These are phyloP conservation scores for Botrytis galanthina DNA, from an alignment of 2,329 filamentous ascomycete species.

Conservation along the genomic window DNA sequence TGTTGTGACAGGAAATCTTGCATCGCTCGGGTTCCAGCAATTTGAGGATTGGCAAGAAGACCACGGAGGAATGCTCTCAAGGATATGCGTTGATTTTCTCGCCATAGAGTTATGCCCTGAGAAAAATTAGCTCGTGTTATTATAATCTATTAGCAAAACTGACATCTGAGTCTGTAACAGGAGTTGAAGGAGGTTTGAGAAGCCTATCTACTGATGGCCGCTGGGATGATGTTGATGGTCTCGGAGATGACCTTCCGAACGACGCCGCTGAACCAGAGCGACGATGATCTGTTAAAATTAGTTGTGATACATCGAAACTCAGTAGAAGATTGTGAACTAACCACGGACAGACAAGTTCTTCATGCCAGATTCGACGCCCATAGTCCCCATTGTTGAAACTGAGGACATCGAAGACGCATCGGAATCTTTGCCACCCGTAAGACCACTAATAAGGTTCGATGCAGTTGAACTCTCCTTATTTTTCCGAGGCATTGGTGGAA, in stretches of 20 bases:
- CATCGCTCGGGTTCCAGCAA: conserved; percentile 80
- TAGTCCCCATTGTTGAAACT: conserved; percentile 34
- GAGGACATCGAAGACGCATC: conserved; percentile 73
- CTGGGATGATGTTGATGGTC: conserved; percentile 13
- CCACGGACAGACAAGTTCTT: conserved; percentile 46
- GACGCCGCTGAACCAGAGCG: conserved; percentile 23
- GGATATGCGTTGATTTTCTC: conserved; percentile 89
- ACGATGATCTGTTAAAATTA: conserved; percentile 25
- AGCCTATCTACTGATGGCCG: conserved; percentile 20
- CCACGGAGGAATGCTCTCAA: conserved; percentile 87
- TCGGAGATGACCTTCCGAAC: conserved; percentile 19
- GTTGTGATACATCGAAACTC: conserved; percentile 7
- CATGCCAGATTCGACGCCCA: conserved; percentile 26
- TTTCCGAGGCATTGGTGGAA: conserved; percentile 85
- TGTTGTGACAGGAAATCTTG: conserved; percentile 75
- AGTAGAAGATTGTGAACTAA: conserved; percentile 26
- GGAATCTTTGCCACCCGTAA: conserved; percentile 58
- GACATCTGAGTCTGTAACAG: conserved; percentile 13
- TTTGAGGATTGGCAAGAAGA: conserved; percentile 77
- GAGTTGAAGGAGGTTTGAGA: not conserved
- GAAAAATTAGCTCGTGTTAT: not conserved
- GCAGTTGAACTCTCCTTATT: conserved; percentile 77
- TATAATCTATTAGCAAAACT: conserved; percentile 16
- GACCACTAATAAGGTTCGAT: conserved; percentile 51
- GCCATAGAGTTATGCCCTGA: conserved; percentile 60